These are phyloP conservation scores for Globisporangium spinosum DNA, from an alignment of 352 stramenopile genomes.

Conservation along the genomic window DNA sequence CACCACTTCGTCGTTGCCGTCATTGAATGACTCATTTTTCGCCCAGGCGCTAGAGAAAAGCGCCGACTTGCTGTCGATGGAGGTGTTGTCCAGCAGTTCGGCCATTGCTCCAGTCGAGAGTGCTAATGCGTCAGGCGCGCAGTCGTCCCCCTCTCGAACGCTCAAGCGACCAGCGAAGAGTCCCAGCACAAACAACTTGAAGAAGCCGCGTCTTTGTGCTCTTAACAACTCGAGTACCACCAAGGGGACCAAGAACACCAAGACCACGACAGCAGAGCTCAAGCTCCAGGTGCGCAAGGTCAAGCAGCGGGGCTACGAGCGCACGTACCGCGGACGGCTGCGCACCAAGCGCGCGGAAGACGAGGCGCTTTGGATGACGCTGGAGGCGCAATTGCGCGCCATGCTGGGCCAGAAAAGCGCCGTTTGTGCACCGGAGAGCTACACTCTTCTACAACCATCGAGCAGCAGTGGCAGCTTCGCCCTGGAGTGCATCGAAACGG, in stretches of 20 bases:
- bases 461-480: neutral
- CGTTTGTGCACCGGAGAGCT: neutral
- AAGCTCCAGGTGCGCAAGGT: neutral
- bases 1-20: neutral
- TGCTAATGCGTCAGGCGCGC: neutral
- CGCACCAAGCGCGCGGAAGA: constrained; percentile 2
- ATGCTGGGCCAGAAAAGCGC: constrained; percentile 2
- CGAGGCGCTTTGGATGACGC: constrained; percentile 1
- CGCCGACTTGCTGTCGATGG: neutral
- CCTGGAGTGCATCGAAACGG: neutral
- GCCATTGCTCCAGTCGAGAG: neutral
- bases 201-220: neutral
- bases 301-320: constrained; percentile 18
- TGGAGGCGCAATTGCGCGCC: constrained; percentile 7
- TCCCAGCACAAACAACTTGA: neutral
- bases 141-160: neutral
- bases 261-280: neutral
- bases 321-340: constrained; percentile 13
- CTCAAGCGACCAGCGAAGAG: neutral
- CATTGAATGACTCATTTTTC: neutral
- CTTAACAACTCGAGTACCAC: neutral
- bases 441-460: neutral
- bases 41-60: neutral
- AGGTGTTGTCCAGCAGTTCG: neutral
- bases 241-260: neutral